phyloP scores from a whole-genome alignment of 1,139 yeast genomes.

The Citeromyces hawaiiensis region DNA sequence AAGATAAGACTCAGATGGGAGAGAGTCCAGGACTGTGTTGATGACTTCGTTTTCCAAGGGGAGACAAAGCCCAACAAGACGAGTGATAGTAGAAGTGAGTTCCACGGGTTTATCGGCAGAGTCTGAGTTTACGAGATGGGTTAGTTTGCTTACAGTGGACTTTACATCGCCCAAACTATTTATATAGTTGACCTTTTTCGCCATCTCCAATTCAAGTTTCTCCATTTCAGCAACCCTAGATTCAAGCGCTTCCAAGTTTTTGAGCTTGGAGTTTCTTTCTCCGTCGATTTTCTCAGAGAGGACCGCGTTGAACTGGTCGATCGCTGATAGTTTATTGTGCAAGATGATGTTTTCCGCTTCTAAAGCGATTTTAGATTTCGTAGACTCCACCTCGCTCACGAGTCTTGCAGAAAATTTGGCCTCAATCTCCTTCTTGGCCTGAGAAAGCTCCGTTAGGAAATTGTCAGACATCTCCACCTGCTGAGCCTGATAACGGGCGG shows the following conservation, averaged over 20 bases:
- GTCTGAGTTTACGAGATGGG: constrained; percentile 18
- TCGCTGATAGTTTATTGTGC: constrained; percentile 58
- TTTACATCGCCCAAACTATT: constrained; percentile 45
- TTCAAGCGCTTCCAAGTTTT: constrained; percentile 50
- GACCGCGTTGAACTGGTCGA: constrained; percentile 55
- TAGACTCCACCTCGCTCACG: constrained; percentile 52
- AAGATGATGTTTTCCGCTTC: constrained; percentile 72
- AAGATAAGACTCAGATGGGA: constrained; percentile 24
- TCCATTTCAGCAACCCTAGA: constrained; percentile 46
- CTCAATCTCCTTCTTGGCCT: constrained; percentile 51
- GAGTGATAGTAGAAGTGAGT: constrained; percentile 17
- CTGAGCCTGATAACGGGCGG: constrained; percentile 40
- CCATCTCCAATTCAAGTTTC: constrained; percentile 43
- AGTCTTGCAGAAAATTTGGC: constrained; percentile 48
- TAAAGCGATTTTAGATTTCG: constrained; percentile 52
- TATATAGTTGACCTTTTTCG: constrained; percentile 38
- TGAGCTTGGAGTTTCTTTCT: constrained; percentile 76
- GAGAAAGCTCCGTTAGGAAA: constrained; percentile 31
- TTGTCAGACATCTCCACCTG: constrained; percentile 37
- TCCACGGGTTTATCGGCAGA: not conserved
- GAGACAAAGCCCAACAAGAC: constrained; percentile 15
- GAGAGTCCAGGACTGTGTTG: constrained; percentile 18
- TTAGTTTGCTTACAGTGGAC: constrained; percentile 40
- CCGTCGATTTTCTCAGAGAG: constrained; percentile 53
- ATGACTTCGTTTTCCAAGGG: constrained; percentile 15